Conservation (phyloP, 345 rosid genomes). For the Citrus sinensis region DVS_A1.0 CM039163.1:46766501-46767000, state of each 20-base stretch:
- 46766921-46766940: conserved; percentile 38
- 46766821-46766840: not conserved
- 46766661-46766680: conserved; percentile 12
- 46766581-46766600: conserved; percentile 93
- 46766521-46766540: conserved; percentile 16
- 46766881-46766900: conserved; percentile 30
- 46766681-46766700: not conserved
- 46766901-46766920: no score
- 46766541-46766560: not conserved
- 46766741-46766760: conserved; percentile 8
- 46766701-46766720: conserved; percentile 23
- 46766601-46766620: conserved; percentile 62
- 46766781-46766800: conserved; percentile 6
- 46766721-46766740: conserved; percentile 12
- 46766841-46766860: conserved; percentile 20
- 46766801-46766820: conserved; percentile 3
- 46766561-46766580: conserved; percentile 47
- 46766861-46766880: conserved; percentile 39
- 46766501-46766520: not conserved
- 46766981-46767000: conserved; percentile 39
- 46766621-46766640: conserved; percentile 61
- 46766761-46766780: conserved; percentile 13
- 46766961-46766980: conserved; percentile 32
- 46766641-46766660: conserved; percentile 57
- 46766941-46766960: conserved; percentile 61